phyloP scores from a whole-genome alignment of 2,329 filamentous ascomycete species.

The Xylariomycetidae sp. region DNA sequence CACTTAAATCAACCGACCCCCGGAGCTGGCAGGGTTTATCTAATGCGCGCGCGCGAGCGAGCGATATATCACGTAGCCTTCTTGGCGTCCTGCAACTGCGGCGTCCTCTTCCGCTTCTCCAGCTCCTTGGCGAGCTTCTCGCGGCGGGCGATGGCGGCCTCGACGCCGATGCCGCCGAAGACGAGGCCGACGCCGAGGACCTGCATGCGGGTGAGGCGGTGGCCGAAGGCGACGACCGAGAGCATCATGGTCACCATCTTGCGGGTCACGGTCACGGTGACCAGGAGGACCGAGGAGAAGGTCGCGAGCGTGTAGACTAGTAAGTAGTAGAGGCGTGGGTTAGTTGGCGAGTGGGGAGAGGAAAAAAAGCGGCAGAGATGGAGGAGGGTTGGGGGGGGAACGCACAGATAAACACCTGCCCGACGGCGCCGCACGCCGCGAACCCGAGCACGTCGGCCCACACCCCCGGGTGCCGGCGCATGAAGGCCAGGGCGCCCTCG shows the following conservation, averaged over 20 bases:
- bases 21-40: no score
- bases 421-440: constrained; percentile 81
- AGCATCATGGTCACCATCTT: constrained; percentile 99
- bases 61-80: no score
- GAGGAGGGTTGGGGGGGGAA: constrained; percentile 10
- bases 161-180: constrained; percentile 90
- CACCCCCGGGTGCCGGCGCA: constrained; percentile 72
- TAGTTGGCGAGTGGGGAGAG: constrained; percentile 8
- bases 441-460: constrained; percentile 88
- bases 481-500: constrained; percentile 70
- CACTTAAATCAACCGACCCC: no score
- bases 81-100: no score
- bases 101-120: constrained; percentile 43
- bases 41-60: no score
- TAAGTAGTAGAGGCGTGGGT: constrained; percentile 7
- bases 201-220: constrained; percentile 79
- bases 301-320: constrained; percentile 83
- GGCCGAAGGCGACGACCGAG: constrained; percentile 90
- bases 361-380: not conserved
- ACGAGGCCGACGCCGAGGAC: constrained; percentile 90
- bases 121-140: constrained; percentile 80
- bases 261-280: constrained; percentile 93
- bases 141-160: constrained; percentile 70
- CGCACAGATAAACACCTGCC: constrained; percentile 90
- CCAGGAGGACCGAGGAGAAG: constrained; percentile 85